Evolutionary conservation across 2,329 filamentous ascomycete species (phyloP).

Genomic region (Diplodia intermedia): DNA sequence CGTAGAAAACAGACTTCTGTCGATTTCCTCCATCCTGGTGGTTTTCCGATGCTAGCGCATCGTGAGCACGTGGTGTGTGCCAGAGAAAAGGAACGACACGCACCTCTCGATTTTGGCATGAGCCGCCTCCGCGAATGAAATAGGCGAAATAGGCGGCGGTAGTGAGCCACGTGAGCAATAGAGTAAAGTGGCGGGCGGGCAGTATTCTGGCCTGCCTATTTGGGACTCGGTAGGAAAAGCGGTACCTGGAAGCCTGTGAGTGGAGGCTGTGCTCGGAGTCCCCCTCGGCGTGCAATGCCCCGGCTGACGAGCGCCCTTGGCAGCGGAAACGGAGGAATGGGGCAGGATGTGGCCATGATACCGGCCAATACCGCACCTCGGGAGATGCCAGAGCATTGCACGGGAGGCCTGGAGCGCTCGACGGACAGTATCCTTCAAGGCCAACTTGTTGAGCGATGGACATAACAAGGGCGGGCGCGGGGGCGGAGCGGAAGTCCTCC

Average conservation of each 20-base stretch:
- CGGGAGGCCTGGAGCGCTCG: no score
- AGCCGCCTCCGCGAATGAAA: neutral
- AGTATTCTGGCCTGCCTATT: no score
- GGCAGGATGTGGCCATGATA: no score
- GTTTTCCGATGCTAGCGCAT: neutral
- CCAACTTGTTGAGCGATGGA: neutral
- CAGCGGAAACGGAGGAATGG: neutral
- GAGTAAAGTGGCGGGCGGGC: neutral
- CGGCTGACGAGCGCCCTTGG: neutral
- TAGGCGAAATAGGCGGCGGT: neutral
- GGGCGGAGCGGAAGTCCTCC: constrained; percentile 8
- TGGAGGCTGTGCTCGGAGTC: no score
- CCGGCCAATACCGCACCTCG: no score
- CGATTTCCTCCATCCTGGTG: neutral
- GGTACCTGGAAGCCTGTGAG: no score
- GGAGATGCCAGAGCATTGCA: no score
- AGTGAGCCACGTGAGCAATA: neutral
- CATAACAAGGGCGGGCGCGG: neutral
- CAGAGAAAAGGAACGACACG: neutral
- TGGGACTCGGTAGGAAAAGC: no score
- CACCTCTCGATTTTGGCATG: neutral
- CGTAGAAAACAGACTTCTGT: neutral
- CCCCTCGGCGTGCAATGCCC: neutral
- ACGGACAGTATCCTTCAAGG: neutral
- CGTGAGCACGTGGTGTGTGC: neutral